A percentile compares a stretch with the other conserved stretches of the same genome.
Evolutionary conservation across 345 rosid species (phyloP).

Genomic region (Citrus sp.): DNA sequence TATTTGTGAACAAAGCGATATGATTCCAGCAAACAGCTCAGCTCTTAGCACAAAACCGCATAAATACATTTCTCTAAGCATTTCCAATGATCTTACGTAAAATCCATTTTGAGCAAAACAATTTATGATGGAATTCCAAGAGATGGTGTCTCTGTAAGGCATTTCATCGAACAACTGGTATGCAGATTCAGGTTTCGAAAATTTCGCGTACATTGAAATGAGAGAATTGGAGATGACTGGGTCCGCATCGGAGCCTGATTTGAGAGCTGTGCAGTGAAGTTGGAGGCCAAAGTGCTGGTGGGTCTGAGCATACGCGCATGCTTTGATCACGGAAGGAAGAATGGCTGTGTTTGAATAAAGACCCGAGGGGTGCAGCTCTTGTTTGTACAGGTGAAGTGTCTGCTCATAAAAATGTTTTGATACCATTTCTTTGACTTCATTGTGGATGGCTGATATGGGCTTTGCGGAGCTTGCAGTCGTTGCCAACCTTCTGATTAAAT

Average conservation of each 20-base stretch:
- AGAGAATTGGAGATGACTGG: constrained; percentile 45
- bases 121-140: constrained; percentile 43
- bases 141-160: constrained; percentile 38
- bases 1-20: constrained; percentile 32
- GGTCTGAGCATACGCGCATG: constrained; percentile 28
- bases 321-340: constrained; percentile 52
- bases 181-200: constrained; percentile 19
- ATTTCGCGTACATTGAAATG: constrained; percentile 38
- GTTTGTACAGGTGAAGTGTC: constrained; percentile 28
- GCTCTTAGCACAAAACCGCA: constrained; percentile 42
- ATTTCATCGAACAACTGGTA: constrained; percentile 40
- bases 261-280: constrained; percentile 38
- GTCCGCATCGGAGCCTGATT: constrained; percentile 41
- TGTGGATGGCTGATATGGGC: constrained; percentile 2
- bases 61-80: constrained; percentile 35
- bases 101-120: constrained; percentile 34
- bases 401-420: constrained; percentile 29
- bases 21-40: constrained; percentile 43
- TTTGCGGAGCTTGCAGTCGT: background rate
- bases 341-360: constrained; percentile 30
- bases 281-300: constrained; percentile 30
- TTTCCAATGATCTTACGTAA: constrained; percentile 21
- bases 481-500: constrained; percentile 8
- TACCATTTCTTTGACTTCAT: constrained; percentile 31
- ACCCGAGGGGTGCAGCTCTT: constrained; percentile 32